Base-by-base conservation (phyloP, 495 filamentous ascomycete genomes). In the Astrothelium subdiscretum region DNA sequence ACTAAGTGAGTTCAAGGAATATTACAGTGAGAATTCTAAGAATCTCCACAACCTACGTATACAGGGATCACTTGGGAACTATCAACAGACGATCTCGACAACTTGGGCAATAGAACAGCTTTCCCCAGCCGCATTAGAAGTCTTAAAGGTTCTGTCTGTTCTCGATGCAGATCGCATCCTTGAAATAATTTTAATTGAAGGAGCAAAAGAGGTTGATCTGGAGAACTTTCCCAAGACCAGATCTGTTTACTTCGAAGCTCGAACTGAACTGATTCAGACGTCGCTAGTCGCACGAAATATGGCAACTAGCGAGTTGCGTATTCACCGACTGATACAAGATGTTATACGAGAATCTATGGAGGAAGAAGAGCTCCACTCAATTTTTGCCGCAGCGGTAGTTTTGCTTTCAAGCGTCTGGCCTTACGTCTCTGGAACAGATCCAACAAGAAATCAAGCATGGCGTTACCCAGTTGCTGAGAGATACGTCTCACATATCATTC, bases 321-420 rank as follows among this genome's bases (percentile, higher is more conserved):
- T 54, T 5, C 48, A 54, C 29, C n/a, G 48, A 54, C 15, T 54
- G 24, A 24, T 54, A 8, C 48, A 54, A 20, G 48, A 54, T 54
- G 48, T 54, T 26, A 24, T 54, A 8, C 20, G 48, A 29, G 48
- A 54, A 15, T 27, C 5, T 54, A 54, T 54, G 48, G 48, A 26
- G 8, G 48, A 54, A 29, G 48, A 54, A 20, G 48, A 54, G 20
- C 20, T 20, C 3, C 48, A 24, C 10, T 54, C 48, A n/a, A 20
- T 54, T 54, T 54, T 54, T 29, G 48, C 12, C 5, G 48, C 48
- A 27, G 48, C 48, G 20, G 48, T 29, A 54, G 48, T 54, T 24
- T 54, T 54, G 48, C 48, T 54, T 54, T 54, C 48, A 3, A 54
- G 48, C 48, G 22, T 54, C 29, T 54, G 48, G 48, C 48, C 48